Evolutionary conservation across 768 basidiomycete species (phyloP).

Genomic region (Omphalotus guepiniiformis): DNA sequence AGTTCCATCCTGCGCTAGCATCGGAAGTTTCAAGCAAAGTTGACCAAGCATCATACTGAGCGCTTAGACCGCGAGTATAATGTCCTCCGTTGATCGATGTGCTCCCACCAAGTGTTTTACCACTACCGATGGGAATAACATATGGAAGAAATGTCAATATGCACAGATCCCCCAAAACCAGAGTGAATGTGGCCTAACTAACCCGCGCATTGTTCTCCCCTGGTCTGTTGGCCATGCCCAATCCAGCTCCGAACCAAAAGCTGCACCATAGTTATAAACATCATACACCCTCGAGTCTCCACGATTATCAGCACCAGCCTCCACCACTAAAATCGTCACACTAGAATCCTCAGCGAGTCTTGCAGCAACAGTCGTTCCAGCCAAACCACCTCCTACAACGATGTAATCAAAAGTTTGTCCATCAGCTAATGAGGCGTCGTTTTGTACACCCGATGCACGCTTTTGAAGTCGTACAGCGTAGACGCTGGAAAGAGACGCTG

Average conservation of each 20-base stretch:
- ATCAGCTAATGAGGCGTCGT: slow-evolving; percentile 25
- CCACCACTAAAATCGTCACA: slow-evolving; percentile 39
- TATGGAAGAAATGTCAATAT: not conserved
- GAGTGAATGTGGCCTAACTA: slow-evolving; percentile 11
- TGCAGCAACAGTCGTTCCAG: slow-evolving; percentile 38
- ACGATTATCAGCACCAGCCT: slow-evolving; percentile 47
- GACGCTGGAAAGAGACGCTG: too few relatives aligned
- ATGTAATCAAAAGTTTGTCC: slow-evolving; percentile 40
- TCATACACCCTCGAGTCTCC: slow-evolving; percentile 41
- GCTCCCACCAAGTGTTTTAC: slow-evolving; percentile 43
- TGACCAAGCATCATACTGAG: slow-evolving; percentile 30
- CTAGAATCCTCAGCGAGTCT: slow-evolving; percentile 20
- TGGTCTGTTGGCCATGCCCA: slow-evolving; percentile 44
- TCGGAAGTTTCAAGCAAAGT: slow-evolving; percentile 29
- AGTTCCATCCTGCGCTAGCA: slow-evolving; percentile 42
- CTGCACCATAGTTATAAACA: slow-evolving; percentile 38
- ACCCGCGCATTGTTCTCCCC: slow-evolving; percentile 37
- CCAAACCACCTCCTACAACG: slow-evolving; percentile 38
- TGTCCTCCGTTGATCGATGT: slow-evolving; percentile 31
- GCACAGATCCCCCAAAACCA: too few relatives aligned
- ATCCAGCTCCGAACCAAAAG: slow-evolving; percentile 38
- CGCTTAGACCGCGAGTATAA: slow-evolving; percentile 27
- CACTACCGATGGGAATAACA: slow-evolving; percentile 22
- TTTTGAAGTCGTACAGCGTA: too few relatives aligned
- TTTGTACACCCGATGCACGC: too few relatives aligned